Evolutionary conservation across 164 flowering plant genomes (phyloP), one percentile per base, ranked within the genome.

Genomic region (Liquidambar formosana): DNA sequence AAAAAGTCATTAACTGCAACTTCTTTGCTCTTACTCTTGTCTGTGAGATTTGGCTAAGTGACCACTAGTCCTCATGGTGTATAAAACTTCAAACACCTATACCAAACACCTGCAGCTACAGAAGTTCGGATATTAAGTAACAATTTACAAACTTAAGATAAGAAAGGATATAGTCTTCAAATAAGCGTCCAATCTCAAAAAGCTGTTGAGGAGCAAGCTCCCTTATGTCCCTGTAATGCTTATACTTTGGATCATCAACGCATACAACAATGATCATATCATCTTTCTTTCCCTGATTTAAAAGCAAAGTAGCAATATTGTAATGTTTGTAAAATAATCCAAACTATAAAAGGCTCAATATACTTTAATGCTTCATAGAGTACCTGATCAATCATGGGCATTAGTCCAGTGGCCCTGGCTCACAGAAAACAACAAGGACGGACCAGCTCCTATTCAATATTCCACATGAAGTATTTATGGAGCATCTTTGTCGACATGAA

Each of bases 1-100:
- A 89, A 65, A 38, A 89, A 89, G 1, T 85, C 91, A 41, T 87
- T 73, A 11, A 85, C 90, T 41, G 91, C 89, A 33, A 89, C 94
- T 78, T 87, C 90, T 75, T 89, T 89, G 86, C 87, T 85, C 70
- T 89, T 91, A 64, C 85, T 89, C 81, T 89, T 87, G 74, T 89
- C 91, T 87, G 76, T 23, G 18, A 21, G 1, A 52, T 5, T 23
- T 58, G 60, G 71, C 60, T n/a, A 73, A 65, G 76, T 49, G 68
- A 54, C 64, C n/a, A 53, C 11, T 26, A 28, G n/a, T 8, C 25
- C 61, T 11, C 12, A 56, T 13, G n/a, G 13, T 21, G 26, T 9
- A 52, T 53, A 14, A n/a, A n/a, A 18, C 51, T 22, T 41, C 47
- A 43, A 61, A 5, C 4, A 18, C 4, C 41, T 23, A n/a, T n/a